Conservation (phyloP, 352 stramenopile genomes). For the Chrysophaeum taylorii region DNA sequence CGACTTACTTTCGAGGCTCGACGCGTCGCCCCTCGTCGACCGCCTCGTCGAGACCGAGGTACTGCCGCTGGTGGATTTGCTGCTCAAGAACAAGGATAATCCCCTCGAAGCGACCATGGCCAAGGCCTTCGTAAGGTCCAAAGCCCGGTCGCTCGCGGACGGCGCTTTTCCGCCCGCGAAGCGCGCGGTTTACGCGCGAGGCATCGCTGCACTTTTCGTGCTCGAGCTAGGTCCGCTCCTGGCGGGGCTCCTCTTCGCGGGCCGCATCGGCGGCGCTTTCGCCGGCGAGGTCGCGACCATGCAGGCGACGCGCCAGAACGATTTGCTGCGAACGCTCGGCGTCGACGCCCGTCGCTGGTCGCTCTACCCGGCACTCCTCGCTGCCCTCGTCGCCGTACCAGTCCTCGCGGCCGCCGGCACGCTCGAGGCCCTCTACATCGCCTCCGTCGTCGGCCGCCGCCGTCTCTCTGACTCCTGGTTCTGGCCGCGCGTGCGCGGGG, state of each 20-base stretch:
- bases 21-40: slow-evolving; percentile 42
- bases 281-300: slow-evolving; percentile 47
- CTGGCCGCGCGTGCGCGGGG: slow-evolving; percentile 28
- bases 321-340: slow-evolving; percentile 42
- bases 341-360: slow-evolving; percentile 39
- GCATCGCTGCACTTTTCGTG: slow-evolving; percentile 49
- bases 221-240: slow-evolving; percentile 50
- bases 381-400: slow-evolving; percentile 40
- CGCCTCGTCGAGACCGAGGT: slow-evolving; percentile 42
- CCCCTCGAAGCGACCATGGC: slow-evolving; percentile 27
- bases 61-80: slow-evolving; percentile 42
- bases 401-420: slow-evolving; percentile 43
- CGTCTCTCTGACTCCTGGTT: slow-evolving; percentile 29
- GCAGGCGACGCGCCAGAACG: slow-evolving; percentile 46
- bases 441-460: slow-evolving; percentile 31
- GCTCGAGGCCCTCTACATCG: slow-evolving; percentile 35
- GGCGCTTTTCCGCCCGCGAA: slow-evolving; percentile 42
- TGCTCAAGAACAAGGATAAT: slow-evolving; percentile 36
- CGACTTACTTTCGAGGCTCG: slow-evolving; percentile 40
- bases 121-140: slow-evolving; percentile 46
- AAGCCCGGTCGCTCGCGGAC: slow-evolving; percentile 40
- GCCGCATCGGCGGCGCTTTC: slow-evolving; percentile 47
- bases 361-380: slow-evolving; percentile 38
- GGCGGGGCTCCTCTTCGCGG: slow-evolving; percentile 44
- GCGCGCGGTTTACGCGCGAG: slow-evolving; percentile 45